Evolutionary conservation across 441 rosid species (phyloP).

Genomic region (Corymbia calophylla): DNA sequence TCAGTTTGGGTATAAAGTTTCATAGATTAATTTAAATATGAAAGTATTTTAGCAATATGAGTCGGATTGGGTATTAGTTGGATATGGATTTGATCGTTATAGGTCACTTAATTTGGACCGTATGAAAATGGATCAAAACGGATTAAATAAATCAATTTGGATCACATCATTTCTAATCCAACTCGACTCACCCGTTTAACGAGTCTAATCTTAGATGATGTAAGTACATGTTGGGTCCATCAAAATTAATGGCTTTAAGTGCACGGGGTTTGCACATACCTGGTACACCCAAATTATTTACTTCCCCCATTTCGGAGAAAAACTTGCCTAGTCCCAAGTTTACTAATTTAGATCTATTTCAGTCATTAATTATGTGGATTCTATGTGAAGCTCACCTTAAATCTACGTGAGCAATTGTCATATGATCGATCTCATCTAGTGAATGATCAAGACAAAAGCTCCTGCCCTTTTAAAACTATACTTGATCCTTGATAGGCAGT

Average conservation of each 20-base stretch:
- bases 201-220: not conserved
- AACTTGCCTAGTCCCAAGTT: not conserved
- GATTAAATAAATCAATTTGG: rapidly evolving
- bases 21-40: not conserved
- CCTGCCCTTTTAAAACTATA: not conserved
- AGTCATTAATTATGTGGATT: not conserved
- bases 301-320: not conserved
- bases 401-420: not conserved
- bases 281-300: not conserved
- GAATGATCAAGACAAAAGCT: not conserved
- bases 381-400: not conserved
- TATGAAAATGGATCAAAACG: too few relatives aligned
- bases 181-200: rapidly evolving
- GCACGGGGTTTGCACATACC: not conserved
- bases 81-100: too few relatives aligned
- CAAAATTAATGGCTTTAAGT: not conserved
- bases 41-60: too few relatives aligned
- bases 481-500: not conserved
- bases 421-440: not conserved
- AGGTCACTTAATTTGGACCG: not conserved
- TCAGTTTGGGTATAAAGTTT: too few relatives aligned
- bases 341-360: not conserved
- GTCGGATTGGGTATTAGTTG: rapidly evolving
- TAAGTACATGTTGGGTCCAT: not conserved
- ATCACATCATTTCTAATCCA: not conserved